Percentiles rank a stretch among this genome's conserved stretches.
Conservation (phyloP, 2,329 filamentous ascomycete genomes). For the Lasiodiplodia theobromae region DNA sequence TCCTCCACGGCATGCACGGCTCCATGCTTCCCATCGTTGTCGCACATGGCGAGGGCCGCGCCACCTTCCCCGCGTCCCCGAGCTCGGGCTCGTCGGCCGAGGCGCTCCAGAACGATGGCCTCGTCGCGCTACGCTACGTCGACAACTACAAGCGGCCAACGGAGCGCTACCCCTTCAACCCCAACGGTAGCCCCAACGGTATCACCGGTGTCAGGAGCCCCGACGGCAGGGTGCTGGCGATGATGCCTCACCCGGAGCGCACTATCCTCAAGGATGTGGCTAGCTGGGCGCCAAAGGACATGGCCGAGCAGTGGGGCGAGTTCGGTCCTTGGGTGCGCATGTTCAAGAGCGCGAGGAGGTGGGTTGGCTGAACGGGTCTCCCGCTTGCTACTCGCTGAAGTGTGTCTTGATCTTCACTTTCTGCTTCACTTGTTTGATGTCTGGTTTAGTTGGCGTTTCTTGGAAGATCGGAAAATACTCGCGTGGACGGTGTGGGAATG, state of each 20-base stretch:
- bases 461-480: background rate
- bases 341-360: conserved; percentile 86
- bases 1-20: conserved; percentile 87
- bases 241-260: conserved; percentile 96
- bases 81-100: conserved; percentile 50
- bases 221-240: conserved; percentile 81
- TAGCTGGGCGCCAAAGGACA: conserved; percentile 74
- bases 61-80: conserved; percentile 54
- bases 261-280: conserved; percentile 80
- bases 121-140: conserved; percentile 82
- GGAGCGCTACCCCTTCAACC: conserved; percentile 86
- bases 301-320: conserved; percentile 72
- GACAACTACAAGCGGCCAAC: conserved; percentile 81
- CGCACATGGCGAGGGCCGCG: conserved; percentile 90
- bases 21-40: conserved; percentile 84
- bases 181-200: conserved; percentile 82
- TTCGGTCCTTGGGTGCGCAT: conserved; percentile 85
- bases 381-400: background rate
- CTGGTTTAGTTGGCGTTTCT: background rate
- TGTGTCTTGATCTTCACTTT: background rate
- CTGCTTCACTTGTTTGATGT: background rate
- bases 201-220: conserved; percentile 80
- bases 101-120: conserved; percentile 67
- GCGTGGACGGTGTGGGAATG: background rate
- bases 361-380: conserved; percentile 68